Conservation (phyloP, 2,329 filamentous ascomycete species). For the Aspergillus jensenii region DNA sequence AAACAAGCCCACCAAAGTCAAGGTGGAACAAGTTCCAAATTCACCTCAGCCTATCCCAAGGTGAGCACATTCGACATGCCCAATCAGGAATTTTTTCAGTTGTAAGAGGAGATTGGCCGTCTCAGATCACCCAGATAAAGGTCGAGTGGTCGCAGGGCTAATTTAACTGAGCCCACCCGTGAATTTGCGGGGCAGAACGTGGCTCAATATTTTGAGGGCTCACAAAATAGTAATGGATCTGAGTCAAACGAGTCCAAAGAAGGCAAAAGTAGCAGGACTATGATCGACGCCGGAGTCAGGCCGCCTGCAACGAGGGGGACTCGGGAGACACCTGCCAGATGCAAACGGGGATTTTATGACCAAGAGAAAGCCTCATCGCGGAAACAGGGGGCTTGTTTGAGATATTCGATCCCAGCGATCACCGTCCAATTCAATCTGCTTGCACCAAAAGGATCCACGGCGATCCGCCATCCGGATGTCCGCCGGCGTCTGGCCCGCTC, state of each 20-base stretch:
- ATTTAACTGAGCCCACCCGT: slow-evolving; percentile 1
- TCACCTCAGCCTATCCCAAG: too few species aligned
- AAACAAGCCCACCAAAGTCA: neutral
- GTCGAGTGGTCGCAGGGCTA: neutral
- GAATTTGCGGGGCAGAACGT: slow-evolving; percentile 1
- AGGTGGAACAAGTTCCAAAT: neutral
- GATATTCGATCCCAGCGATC: neutral
- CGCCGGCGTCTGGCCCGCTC: neutral
- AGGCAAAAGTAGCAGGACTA: neutral
- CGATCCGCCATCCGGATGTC: neutral
- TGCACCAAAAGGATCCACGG: slow-evolving; percentile 3
- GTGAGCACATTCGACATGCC: neutral
- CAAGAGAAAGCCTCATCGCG: neutral
- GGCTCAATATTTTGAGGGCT: neutral
- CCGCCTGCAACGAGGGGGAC: too few species aligned
- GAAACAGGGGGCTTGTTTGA: neutral
- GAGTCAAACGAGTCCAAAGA: neutral
- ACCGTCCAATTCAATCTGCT: neutral
- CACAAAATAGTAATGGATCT: neutral
- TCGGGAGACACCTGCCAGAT: neutral
- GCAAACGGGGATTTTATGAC: neutral
- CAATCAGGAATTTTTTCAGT: neutral
- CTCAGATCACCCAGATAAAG: slow-evolving; percentile 4
- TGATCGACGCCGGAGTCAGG: neutral
- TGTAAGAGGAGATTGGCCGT: neutral